Evolutionary conservation across 768 basidiomycete genomes (phyloP), one percentile per base, ranked within the genome.

Genomic region (Pleurotus eryngii): DNA sequence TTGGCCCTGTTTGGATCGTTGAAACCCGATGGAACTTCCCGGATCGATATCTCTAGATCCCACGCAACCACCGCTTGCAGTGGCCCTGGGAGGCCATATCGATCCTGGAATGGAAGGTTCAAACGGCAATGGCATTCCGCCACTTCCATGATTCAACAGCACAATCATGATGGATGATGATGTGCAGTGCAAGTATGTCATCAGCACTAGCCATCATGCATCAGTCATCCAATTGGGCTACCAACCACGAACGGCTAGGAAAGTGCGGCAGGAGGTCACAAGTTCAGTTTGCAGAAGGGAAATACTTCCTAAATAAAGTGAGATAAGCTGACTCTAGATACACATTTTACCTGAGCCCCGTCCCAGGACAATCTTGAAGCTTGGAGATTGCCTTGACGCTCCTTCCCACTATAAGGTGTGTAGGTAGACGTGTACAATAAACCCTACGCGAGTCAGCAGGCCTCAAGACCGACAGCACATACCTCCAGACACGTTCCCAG

Each of bases 11-110:
- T 27, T 24, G 17, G n/a, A 15, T 15, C 11, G 49, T 39, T 27
- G 42, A 42, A 58, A 38, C 57, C 48, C 47, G 48, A 58, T 46
- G 56, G 56, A 57, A 58, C 45, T 54, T 43, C 46, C 46, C 50
- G 60, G 50, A 58, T 46, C 18, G 38, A 20, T 38, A 42, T 57
- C 39, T 57, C 20, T 27, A 37, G 42, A 35, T 57, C 46, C 42
- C 49, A 57, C 57, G 22, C 20, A 51, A 54, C 40, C 20, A 57
- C 49, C 49, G 57, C 43, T 57, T 17, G 35, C 35, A 51, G 51
- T 38, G 22, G 15, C 51, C 51, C 51, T 54, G 51, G 22, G 22
- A 40, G 24, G 30, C 30, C 30, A 35, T 35, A 35, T 35, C 30
- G 30, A 35, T 35, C 30, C 30, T 35, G 30, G 42, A 30, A 54